Percentiles rank a stretch among this genome's conserved stretches.
These are phyloP conservation scores for Paratrypanosoma confusum DNA, from an alignment of 208 protist genomes.

Conservation along the genomic window DNA sequence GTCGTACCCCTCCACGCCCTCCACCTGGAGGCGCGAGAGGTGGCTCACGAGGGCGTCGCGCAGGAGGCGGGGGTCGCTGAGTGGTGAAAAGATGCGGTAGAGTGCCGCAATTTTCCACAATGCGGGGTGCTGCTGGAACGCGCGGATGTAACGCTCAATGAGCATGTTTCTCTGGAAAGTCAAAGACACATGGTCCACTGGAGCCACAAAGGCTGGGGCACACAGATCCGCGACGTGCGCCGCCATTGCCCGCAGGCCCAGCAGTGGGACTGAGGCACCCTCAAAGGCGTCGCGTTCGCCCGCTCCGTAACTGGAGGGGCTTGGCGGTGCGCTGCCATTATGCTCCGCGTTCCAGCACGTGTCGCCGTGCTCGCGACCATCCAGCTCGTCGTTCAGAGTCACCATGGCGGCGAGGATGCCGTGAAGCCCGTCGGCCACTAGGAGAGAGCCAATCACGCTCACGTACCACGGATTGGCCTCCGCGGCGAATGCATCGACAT, in stretches of 20 bases:
- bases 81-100: constrained; percentile 59
- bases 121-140: constrained; percentile 28
- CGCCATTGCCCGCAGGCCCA: constrained; percentile 44
- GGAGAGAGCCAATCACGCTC: too few relatives aligned
- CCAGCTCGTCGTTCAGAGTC: too few relatives aligned
- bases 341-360: too few relatives aligned
- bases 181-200: constrained; percentile 24
- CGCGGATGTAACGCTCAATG: constrained; percentile 25
- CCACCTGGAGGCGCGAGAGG: constrained; percentile 5
- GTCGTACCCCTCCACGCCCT: constrained; percentile 21
- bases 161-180: constrained; percentile 54
- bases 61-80: constrained; percentile 46
- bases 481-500: too few relatives aligned
- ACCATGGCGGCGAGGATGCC: too few relatives aligned
- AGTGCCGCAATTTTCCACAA: constrained; percentile 48
- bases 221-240: constrained; percentile 75
- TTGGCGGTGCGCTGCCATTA: too few relatives aligned
- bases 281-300: too few relatives aligned
- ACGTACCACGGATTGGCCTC: too few relatives aligned
- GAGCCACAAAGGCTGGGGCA: constrained; percentile 21
- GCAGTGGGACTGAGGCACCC: constrained; percentile 29
- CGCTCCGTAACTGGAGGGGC: too few relatives aligned
- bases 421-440: too few relatives aligned
- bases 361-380: too few relatives aligned
- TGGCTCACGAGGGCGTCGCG: constrained; percentile 17